Base-by-base conservation (phyloP, 2,329 filamentous ascomycete species). In the Passalora sequoiae region DNA sequence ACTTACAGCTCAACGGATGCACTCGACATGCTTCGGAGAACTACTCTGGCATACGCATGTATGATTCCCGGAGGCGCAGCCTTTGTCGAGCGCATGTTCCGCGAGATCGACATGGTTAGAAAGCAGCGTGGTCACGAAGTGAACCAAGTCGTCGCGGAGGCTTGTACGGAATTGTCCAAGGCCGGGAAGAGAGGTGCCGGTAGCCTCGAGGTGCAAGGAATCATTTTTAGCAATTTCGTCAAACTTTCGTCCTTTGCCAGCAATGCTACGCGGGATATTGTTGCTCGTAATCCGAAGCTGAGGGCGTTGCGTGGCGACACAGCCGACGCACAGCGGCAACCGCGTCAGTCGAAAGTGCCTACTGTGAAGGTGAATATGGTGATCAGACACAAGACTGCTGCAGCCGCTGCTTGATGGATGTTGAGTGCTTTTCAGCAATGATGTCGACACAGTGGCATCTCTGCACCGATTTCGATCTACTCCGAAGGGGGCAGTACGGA, bases 1-100 rank as follows among this genome's bases (percentile, higher is more conserved):
- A 61, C 56, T 1, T 60, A 60, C 38, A 59, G 50, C 46, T 51
- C 51, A 1, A 51, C 55, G 15, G 59, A 61, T 47, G 57, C 57
- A 5, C 47, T 61, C 6, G 59, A 61, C 37, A 51, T 59, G 28
- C 53, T 60, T 7, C 45, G 56, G 20, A 54, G 59, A 3, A 59
- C 56, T 3, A 55, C 55, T 4, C 39, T 60, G n/a, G 55, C 54
- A 4, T 61, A 61, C 30, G 56, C 57, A 3, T 50, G 36, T 16
- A 43, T 53, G 7, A 52, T 61, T 2, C 59, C 59, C 15, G 57
- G 54, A 5, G 57, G 59, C 19, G 46, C 46, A 9, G 43, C 46
- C 4, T 46, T 53, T 13, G 57, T 61, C 4, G 59, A 61, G 44
- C 47, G 49, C 1, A 35, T 59, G 6, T 61, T 60, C 33, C 51